Evolutionary conservation across 2,329 filamentous ascomycete species (phyloP).

Genomic region (Pseudopyrenochaeta lycopersici): DNA sequence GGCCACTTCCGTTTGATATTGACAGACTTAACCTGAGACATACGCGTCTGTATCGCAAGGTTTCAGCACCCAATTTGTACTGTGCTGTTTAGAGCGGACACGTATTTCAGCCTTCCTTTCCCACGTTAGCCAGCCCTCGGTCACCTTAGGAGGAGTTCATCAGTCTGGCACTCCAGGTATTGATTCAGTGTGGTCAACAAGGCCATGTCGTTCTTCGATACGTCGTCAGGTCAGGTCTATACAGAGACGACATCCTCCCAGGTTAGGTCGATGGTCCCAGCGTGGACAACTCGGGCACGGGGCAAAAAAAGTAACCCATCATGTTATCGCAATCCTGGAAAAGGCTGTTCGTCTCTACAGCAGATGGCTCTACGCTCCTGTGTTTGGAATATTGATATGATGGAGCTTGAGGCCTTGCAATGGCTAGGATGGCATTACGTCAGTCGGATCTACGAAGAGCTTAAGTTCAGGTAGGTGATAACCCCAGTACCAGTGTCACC

Average conservation of each 20-base stretch:
- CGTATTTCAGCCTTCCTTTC: too few relatives aligned
- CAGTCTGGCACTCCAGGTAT: not conserved
- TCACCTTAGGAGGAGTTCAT: too few relatives aligned
- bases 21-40: too few relatives aligned
- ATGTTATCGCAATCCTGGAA: constrained; percentile 12
- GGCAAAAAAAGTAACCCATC: constrained; percentile 21
- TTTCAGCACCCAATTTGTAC: too few relatives aligned
- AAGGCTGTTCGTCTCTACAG: constrained; percentile 22
- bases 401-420: constrained; percentile 23
- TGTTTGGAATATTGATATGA: constrained; percentile 22
- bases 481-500: not conserved
- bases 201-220: constrained; percentile 12
- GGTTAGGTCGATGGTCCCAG: constrained; percentile 27
- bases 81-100: too few relatives aligned
- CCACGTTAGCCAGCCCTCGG: too few relatives aligned
- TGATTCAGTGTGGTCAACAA: not conserved
- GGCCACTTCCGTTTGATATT: too few relatives aligned
- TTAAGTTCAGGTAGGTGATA: constrained; percentile 21
- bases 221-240: constrained; percentile 26
- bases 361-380: constrained; percentile 28
- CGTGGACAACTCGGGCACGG: constrained; percentile 22
- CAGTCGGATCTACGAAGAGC: constrained; percentile 19
- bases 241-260: constrained; percentile 15
- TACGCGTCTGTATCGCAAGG: too few relatives aligned
- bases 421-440: constrained; percentile 31